Evolutionary conservation across 768 basidiomycete genomes (phyloP), one percentile per base, ranked within the genome.

Genomic region (Dacryopinax primogenitus): DNA sequence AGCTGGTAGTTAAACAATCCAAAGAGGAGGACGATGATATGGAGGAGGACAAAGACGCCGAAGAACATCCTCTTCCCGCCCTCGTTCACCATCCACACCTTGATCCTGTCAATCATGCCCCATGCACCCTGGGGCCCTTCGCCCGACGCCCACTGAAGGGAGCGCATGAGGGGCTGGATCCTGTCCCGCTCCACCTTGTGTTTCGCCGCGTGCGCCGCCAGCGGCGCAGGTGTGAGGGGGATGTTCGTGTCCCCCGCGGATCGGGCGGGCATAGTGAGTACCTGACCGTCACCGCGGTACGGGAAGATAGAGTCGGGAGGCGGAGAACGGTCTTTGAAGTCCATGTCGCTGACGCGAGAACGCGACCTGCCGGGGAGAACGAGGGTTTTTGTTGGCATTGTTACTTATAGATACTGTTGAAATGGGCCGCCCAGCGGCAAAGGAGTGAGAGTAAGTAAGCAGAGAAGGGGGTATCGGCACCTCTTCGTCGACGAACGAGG

Each of bases 51-150:
- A 84, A 88, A 96, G 67, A 84, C 74, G 64, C 76, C 81, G 76
- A 94, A 90, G 79, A 93, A 91, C 37, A 94, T 69, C 64, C 83
- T 80, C 45, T 82, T 81, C 15, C 87, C 84, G 71, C 93, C 93
- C 72, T 94, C 92, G 30, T 58, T 58, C 4, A 58, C 51, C 51
- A 58, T 58, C 51, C 51, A 58, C 13, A 58, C 51, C 51, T 32
- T 58, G 4, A 58, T 18, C 13, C 51, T 11, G 18, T 21, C 51
- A 3, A 58, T 30, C 13, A 32, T 28, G 4, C 51, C 51, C 51
- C 26, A 26, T 11, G 30, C 13, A 21, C 26, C 13, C 23, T 32
- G 15, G 13, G 26, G 26, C 15, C 13, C 45, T 7, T 4, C 13
- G 4, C 13, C 26, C 26, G 51, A 58, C 3, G 26, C 51, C 51